A percentile compares a stretch with the other conserved stretches of the same genome.
phyloP scores from a whole-genome alignment of 2,329 filamentous ascomycete genomes.

The Colletotrichum chrysophilum region DNA sequence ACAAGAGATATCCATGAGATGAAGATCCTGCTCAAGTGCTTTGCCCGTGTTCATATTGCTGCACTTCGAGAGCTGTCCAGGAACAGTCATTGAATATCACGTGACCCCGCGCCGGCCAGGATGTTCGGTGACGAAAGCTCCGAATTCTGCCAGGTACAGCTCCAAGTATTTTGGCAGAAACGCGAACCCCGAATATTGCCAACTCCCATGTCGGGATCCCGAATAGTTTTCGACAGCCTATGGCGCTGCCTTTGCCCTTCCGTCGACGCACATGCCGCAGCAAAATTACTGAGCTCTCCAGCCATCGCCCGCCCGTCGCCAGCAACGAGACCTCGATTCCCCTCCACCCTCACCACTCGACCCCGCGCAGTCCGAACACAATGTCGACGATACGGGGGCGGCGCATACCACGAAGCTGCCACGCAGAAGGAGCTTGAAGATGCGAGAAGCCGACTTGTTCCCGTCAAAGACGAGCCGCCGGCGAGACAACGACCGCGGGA shows the following conservation, averaged over 20 bases:
- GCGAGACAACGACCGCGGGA: not conserved
- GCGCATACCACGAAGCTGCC: not conserved
- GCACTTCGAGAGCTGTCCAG: not conserved
- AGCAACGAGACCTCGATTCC: not conserved
- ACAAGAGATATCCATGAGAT: not conserved
- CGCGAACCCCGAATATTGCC: not conserved
- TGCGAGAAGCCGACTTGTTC: not conserved
- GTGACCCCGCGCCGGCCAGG: not conserved
- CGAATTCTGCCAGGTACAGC: not conserved
- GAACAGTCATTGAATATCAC: not conserved
- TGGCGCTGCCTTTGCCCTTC: constrained; percentile 69
- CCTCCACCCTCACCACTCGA: not conserved
- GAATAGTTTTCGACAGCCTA: constrained; percentile 59
- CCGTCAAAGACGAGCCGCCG: not conserved
- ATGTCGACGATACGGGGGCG: not conserved
- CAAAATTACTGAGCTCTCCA: constrained; percentile 31
- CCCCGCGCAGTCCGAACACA: not conserved
- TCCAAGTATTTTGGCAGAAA: not conserved
- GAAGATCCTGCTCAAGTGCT: not conserved
- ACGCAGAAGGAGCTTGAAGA: not conserved
- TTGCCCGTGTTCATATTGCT: not conserved
- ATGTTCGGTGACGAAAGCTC: not conserved
- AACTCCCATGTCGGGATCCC: constrained; percentile 39
- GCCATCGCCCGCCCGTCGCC: constrained; percentile 19
- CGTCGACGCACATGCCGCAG: constrained; percentile 46